Evolutionary conservation across 1,284 basidiomycete genomes (phyloP).

Genomic region (Puccinia triticina): DNA sequence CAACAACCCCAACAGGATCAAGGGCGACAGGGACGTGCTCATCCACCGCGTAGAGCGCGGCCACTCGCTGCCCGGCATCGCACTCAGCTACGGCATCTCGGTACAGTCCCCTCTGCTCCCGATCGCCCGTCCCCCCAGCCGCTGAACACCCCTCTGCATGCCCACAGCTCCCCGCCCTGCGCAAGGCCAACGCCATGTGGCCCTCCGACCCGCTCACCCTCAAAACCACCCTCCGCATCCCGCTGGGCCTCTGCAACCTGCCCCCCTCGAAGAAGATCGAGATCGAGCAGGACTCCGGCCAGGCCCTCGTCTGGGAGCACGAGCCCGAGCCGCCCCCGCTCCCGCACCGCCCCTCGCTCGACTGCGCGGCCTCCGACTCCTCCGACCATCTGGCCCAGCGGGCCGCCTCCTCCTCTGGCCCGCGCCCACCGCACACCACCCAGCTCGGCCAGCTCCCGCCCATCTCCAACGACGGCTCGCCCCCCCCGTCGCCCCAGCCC

Average conservation of each 20-base stretch:
- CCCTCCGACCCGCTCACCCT: constrained; percentile 17
- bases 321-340: background rate
- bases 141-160: too few species aligned
- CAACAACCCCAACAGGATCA: constrained; percentile 9
- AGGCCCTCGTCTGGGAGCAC: constrained; percentile 32
- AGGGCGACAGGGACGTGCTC: constrained; percentile 27
- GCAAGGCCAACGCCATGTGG: constrained; percentile 41
- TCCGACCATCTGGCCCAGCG: background rate
- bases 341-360: too few species aligned
- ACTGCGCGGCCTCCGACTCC: too few species aligned
- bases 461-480: constrained; percentile 30
- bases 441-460: constrained; percentile 31
- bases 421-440: background rate
- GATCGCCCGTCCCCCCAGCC: too few species aligned
- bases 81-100: constrained; percentile 45
- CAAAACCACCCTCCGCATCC: constrained; percentile 19
- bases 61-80: constrained; percentile 32
- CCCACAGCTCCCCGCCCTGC: constrained; percentile 18
- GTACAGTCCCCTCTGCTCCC: background rate
- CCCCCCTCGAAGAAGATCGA: constrained; percentile 38
- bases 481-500: background rate
- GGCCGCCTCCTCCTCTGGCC: background rate
- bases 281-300: constrained; percentile 36
- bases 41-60: constrained; percentile 26
- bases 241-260: constrained; percentile 33